Base-by-base conservation (phyloP, 352 stramenopile species). In the Pythium diclinum region DNA sequence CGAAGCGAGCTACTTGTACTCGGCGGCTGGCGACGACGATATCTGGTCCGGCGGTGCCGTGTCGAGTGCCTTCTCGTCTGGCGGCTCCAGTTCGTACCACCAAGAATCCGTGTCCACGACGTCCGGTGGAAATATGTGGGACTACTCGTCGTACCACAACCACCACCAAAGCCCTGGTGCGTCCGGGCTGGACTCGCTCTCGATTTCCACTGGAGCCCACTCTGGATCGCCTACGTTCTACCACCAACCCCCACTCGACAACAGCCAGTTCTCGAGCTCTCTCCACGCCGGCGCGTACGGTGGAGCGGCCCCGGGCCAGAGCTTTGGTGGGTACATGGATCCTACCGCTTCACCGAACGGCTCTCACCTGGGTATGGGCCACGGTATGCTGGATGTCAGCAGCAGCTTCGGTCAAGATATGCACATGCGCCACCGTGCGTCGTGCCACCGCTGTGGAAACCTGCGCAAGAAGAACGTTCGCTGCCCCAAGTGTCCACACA, bases 391-490 rank as follows among this genome's bases (percentile, higher is more conserved):
- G 52, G 65, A 72, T 23, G 30, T 72, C 6, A 40, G 59, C 23
- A 38, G 21, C 17, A 48, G 54, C 13, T 34, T 67, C 16, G 59
- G 58, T 46, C 52, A 64, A 23, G 76, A 91, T 21, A 55, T 74
- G 46, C 63, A 87, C 48, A 76, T 87, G 72, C 79, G 80, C 30
- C 88, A 96, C 49, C 80, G 85, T 30, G 87, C 88, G 13, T 95
- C 86, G 13, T 96, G 88, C 60, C 87, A 96, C 61, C 88, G 87
- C 5, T 96, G 88, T 61, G 88, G 87, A 30, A 96, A 96, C 44
- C 68, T 96, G 47, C 86, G 88, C 53, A 96, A 96, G 73, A 94
- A 93, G 67, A 94, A 89, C 61, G 79, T 94, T 23, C 79, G 78
- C 14, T 96, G 88, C 65, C 72, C 75, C 11, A 73, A 81, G n/a